Conservation (phyloP, 2,329 filamentous ascomycete genomes). For the Ophiostoma triangulosporum region DNA sequence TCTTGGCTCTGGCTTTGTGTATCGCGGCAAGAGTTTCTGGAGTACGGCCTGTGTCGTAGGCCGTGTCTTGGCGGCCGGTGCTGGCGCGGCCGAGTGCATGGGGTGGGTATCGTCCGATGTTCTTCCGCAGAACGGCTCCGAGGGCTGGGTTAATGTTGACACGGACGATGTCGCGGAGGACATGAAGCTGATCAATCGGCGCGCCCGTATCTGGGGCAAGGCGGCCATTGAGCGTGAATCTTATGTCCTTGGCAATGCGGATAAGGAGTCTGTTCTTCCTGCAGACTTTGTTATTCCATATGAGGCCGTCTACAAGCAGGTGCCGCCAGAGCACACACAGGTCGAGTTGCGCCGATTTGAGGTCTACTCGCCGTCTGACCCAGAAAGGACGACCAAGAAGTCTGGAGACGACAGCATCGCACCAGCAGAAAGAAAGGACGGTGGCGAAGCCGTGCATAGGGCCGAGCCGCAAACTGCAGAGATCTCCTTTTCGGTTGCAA, state of each 20-base stretch:
- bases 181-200: slow-evolving; percentile 9
- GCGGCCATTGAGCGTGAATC: slow-evolving; percentile 45
- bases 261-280: slow-evolving; percentile 39
- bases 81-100: slow-evolving; percentile 51
- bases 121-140: slow-evolving; percentile 26
- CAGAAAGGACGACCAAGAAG: slow-evolving; percentile 24
- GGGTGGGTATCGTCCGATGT: slow-evolving; percentile 54
- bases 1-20: slow-evolving; percentile 51
- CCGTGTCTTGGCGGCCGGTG: slow-evolving; percentile 48
- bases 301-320: slow-evolving; percentile 37
- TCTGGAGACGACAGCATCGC: not conserved
- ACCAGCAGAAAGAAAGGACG: not conserved
- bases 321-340: slow-evolving; percentile 30
- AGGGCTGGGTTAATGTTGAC: slow-evolving; percentile 47
- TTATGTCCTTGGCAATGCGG: slow-evolving; percentile 43
- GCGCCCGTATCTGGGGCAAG: slow-evolving; percentile 48
- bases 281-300: slow-evolving; percentile 50
- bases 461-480: slow-evolving; percentile 27
- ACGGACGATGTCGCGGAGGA: slow-evolving; percentile 34
- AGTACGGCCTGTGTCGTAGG: slow-evolving; percentile 53
- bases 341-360: slow-evolving; percentile 39
- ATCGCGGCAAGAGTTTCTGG: slow-evolving; percentile 53
- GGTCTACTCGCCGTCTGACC: slow-evolving; percentile 30
- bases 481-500: slow-evolving; percentile 27
- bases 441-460: slow-evolving; percentile 17